Conservation (phyloP, 192 early-diverging fungal species). For the Coemansia sp. region DNA sequence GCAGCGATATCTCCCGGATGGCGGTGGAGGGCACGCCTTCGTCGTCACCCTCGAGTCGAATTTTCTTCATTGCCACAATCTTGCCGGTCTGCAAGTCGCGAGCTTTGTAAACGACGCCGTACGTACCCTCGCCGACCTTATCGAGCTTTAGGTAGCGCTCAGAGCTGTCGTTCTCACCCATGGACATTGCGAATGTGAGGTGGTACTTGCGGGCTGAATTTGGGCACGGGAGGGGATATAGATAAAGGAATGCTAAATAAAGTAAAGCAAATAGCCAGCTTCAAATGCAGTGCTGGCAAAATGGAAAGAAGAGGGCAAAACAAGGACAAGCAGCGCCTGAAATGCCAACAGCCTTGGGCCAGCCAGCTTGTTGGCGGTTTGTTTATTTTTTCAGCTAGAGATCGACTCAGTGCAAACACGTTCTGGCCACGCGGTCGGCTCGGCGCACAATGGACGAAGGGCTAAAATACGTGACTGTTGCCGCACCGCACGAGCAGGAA, state of each 20-base stretch:
- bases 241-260: background rate
- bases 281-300: background rate
- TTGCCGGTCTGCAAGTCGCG: slow-evolving; percentile 54
- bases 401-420: background rate
- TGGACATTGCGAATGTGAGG: slow-evolving; percentile 15
- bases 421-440: background rate
- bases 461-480: slow-evolving; percentile 30
- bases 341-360: background rate
- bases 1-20: slow-evolving; percentile 81
- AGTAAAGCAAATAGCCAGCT: background rate
- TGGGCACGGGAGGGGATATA: background rate
- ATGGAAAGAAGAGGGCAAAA: background rate
- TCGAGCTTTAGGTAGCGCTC: slow-evolving; percentile 70
- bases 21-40: slow-evolving; percentile 81
- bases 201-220: background rate
- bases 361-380: background rate
- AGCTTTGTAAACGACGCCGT: slow-evolving; percentile 80
- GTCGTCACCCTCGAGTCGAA: slow-evolving; percentile 64
- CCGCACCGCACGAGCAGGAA: slow-evolving; percentile 50
- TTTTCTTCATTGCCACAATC: slow-evolving; percentile 76
- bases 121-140: slow-evolving; percentile 84
- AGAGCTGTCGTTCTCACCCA: slow-evolving; percentile 19
- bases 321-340: background rate
- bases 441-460: background rate
- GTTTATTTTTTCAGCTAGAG: background rate